A percentile compares a stretch with the other conserved stretches of the same genome.
Conservation (phyloP, 345 rosid genomes). For the Eucalyptus rudis region DNA sequence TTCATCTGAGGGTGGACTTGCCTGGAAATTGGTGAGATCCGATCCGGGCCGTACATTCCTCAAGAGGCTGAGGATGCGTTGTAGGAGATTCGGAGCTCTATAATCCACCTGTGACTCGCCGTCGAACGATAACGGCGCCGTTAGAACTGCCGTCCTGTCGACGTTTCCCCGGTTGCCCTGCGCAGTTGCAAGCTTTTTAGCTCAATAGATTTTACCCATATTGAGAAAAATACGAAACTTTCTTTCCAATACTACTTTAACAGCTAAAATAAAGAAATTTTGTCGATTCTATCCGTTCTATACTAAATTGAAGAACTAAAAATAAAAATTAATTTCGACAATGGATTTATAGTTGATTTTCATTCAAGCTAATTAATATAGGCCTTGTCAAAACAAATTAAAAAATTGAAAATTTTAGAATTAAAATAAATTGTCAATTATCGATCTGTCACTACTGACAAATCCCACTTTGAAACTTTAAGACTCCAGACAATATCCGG, state of each 20-base stretch:
- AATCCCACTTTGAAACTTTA: not conserved
- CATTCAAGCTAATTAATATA: fast-evolving
- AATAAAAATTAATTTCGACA: not conserved
- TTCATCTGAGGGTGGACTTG: not conserved
- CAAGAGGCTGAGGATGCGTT: conserved; percentile 37
- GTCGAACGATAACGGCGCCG: conserved; percentile 32
- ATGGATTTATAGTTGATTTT: not conserved
- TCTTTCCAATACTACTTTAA: not conserved
- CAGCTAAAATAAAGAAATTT: not conserved
- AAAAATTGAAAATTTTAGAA: not conserved
- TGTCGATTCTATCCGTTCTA: not conserved
- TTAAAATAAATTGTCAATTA: not conserved
- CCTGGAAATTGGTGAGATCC: conserved; percentile 55
- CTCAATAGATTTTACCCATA: not conserved
- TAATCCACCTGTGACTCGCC: conserved; percentile 23
- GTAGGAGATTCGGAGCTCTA: conserved; percentile 32
- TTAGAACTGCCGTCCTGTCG: conserved; percentile 17
- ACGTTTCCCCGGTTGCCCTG: conserved; percentile 6
- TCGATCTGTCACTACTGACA: not conserved
- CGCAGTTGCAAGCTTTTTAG: not conserved
- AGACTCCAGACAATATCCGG: not conserved
- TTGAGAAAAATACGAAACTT: not conserved
- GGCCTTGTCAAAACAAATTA: not conserved
- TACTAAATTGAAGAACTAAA: not conserved
- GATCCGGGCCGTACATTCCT: conserved; percentile 42